Evolutionary conservation across 2,329 filamentous ascomycete species (phyloP), one percentile per base, ranked within the genome.

Genomic region (Fusarium begoniae): DNA sequence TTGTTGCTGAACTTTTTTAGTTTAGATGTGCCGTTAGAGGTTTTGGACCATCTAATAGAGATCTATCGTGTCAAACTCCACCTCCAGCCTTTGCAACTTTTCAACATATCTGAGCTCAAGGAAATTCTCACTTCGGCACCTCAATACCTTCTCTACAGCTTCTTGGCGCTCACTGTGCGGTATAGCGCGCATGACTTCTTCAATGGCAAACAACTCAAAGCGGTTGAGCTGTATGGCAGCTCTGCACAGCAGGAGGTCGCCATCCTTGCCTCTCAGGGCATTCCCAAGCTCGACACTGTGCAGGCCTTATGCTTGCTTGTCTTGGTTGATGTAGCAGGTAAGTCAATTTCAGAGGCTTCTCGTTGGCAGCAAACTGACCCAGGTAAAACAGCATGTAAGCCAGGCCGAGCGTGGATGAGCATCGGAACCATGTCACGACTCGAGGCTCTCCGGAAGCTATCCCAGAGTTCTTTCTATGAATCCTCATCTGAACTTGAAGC

Each of bases 391-490:
- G 65, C 63, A 6, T 68, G 65, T 28, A 68, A 62, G 2, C 63
- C 65, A 38, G 63, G 63, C 3, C 41, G 30, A 14, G 65, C 65
- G 1, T 68, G 65, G 65, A 68, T 68, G 65, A 68, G 45, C 1
- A 68, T 68, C 5, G 65, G 65, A 18, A 68, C 63, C 4, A 58
- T 68, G 18, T 68, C 65, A 12, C 24, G 54, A 0, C 55, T 68
- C 2, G 65, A 68, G 18, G 54, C 51, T 28, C 15, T 68, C 0
- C 65, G 65, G 8, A 67, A 48, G 2, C 4, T 68, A 20, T 68
- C 65, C 1, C 65, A 62, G 0, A 26, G 20, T 8, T 8, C 41
- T 8, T 35, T 38, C 1, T 22, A 35, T 4, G 47, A 43, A 4
- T 14, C 63, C 11, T 48, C 55, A 2, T 5, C 40, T 0, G 54